Base-by-base conservation (phyloP, 164 flowering plant genomes). In the Piper betle region DNA sequence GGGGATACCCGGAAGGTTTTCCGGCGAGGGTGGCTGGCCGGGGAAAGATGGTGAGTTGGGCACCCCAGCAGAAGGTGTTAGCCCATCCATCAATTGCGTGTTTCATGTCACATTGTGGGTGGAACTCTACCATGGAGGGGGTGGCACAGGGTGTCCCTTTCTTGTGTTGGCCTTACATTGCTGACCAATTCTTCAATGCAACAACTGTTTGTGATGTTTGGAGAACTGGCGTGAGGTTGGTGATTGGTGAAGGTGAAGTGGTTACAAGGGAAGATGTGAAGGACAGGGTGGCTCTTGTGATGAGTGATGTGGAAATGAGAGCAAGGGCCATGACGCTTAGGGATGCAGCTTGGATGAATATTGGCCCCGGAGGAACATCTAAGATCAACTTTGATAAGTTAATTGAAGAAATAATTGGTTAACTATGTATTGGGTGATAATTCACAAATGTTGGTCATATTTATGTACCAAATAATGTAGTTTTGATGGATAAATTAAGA, bases 151-250 rank as follows among this genome's bases (percentile, higher is more conserved):
- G 63, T 2, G 55, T 61, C 6, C 63, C 63, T 39, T 20, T 61
- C 39, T 20, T 61, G 39, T 43, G 63, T 37, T 61, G 63, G 63
- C 63, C 63, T 16, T 61, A 61, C 63, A 46, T 61, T 61, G 54
- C 33, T 46, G 63, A 61, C 63, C 63, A 61, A 55, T 46, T 61
- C 52, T 19, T 43, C 4, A 46, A 61, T 55, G 55, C 33, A 55
- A 2, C 1, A 3, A 1, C 17, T 53, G 48, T 61, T 11, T 41
- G 33, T 46, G 63, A 61, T 42, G 55, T 61, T 13, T 61, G 63
- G 63, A 43, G 12, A 6, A 43, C 12, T 43, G 50, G 50, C 10
- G 2, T 43, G 8, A 15, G 50, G 12, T 43, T 43, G 50, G 63
- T 19, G 33, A 2, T 37, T 54, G 33, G 0, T 61, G 63, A 37